Conservation (phyloP, 495 filamentous ascomycete species). For the Hyphodiscus hymeniophilus region DNA sequence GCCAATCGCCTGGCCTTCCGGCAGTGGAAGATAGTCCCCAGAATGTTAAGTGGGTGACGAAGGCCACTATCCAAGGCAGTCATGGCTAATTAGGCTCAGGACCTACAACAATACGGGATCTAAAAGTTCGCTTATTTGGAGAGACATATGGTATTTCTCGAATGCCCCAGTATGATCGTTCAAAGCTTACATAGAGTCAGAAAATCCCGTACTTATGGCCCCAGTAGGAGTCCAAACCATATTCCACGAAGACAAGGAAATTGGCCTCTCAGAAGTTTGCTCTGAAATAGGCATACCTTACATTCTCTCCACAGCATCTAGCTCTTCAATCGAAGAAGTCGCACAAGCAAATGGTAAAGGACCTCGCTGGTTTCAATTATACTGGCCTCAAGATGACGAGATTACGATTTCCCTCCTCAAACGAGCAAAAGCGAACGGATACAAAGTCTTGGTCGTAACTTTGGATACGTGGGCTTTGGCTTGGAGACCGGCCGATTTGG, state of each 20-base stretch:
- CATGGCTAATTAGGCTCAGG: slow-evolving; percentile 18
- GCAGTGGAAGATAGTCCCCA: slow-evolving; percentile 52
- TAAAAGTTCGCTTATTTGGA: slow-evolving; percentile 49
- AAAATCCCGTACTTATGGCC: slow-evolving; percentile 45
- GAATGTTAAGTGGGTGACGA: slow-evolving; percentile 22
- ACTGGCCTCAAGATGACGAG: slow-evolving; percentile 49
- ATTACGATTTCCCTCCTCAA: slow-evolving; percentile 51
- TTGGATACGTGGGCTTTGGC: slow-evolving; percentile 51
- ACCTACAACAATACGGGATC: slow-evolving; percentile 34
- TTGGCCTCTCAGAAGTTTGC: slow-evolving; percentile 43
- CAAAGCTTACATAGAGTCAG: no score
- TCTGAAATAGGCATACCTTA: slow-evolving; percentile 43
- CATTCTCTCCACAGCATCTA: slow-evolving; percentile 41
- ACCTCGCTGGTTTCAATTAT: slow-evolving; percentile 55
- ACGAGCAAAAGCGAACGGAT: slow-evolving; percentile 54
- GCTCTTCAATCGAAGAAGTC: slow-evolving; percentile 33
- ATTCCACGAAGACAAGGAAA: slow-evolving; percentile 48
- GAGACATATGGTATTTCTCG: slow-evolving; percentile 29
- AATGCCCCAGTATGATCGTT: no score
- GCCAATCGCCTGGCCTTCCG: slow-evolving; percentile 56
- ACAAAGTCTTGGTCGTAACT: slow-evolving; percentile 49
- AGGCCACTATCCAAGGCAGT: not conserved
- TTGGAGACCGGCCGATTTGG: slow-evolving; percentile 59
- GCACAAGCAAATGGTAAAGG: slow-evolving; percentile 24
- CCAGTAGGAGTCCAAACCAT: slow-evolving; percentile 52